These are phyloP conservation scores for Colletotrichum tofieldiae DNA, from an alignment of 2,329 filamentous ascomycete genomes.

Conservation along the genomic window DNA sequence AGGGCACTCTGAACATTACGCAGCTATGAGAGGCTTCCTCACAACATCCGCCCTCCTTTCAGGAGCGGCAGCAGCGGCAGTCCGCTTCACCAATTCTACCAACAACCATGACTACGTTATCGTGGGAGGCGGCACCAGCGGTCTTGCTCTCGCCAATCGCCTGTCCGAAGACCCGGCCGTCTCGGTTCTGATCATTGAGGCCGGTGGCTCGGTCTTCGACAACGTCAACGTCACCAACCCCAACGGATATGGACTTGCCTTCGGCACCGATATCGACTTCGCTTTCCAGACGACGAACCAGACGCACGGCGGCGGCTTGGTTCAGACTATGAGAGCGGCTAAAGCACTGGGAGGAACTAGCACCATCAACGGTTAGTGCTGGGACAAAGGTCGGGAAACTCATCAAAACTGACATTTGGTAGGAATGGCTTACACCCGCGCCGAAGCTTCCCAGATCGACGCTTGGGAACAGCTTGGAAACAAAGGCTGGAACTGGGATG, in stretches of 20 bases:
- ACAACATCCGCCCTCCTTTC: constrained; percentile 16
- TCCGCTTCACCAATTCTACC: constrained; percentile 13
- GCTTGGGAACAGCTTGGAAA: constrained; percentile 62
- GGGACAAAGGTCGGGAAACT: neutral
- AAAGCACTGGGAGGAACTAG: constrained; percentile 59
- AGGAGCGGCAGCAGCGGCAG: constrained; percentile 14
- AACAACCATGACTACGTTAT: constrained; percentile 55
- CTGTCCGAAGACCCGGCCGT: constrained; percentile 53
- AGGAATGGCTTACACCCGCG: constrained; percentile 65
- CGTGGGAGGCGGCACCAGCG: constrained; percentile 56
- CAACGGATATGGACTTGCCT: constrained; percentile 47
- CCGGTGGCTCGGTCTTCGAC: constrained; percentile 53
- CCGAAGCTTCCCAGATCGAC: constrained; percentile 58
- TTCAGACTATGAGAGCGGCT: constrained; percentile 53
- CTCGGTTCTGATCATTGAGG: constrained; percentile 53
- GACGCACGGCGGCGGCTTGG: constrained; percentile 49
- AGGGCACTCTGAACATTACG: neutral
- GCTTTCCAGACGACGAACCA: constrained; percentile 54
- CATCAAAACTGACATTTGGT: constrained; percentile 20
- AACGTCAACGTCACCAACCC: constrained; percentile 54
- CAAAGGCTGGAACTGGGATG: constrained; percentile 61
- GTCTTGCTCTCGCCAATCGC: constrained; percentile 56
- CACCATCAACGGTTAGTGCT: constrained; percentile 55
- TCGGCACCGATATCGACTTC: constrained; percentile 53
- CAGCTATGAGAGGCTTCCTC: constrained; percentile 10